Conservation (phyloP, 2,329 filamentous ascomycete genomes). For the Dryadomyces quercus-mongolicae region DNA sequence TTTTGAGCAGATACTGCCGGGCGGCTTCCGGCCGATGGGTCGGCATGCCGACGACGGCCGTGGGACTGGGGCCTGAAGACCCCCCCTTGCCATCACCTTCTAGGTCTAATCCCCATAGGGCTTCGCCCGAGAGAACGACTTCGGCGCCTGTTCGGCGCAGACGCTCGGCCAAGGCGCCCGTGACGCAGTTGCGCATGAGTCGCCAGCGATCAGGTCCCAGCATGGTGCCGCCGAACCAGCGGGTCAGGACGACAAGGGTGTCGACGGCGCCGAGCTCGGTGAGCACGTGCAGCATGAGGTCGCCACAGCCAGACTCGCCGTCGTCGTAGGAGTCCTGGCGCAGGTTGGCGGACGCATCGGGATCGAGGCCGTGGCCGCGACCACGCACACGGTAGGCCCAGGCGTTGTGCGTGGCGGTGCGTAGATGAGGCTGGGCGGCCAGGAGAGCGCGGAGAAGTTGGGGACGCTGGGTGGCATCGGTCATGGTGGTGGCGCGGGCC, state of each 20-base stretch:
- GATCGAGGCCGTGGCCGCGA: constrained; percentile 8
- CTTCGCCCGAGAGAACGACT: constrained; percentile 33
- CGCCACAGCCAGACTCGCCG: constrained; percentile 47
- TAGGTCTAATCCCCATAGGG: constrained; percentile 48
- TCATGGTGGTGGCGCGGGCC: constrained; percentile 35
- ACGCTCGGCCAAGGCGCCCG: constrained; percentile 40
- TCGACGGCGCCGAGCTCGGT: constrained; percentile 37
- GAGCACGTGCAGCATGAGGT: constrained; percentile 42
- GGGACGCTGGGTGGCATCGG: constrained; percentile 26
- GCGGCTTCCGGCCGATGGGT: constrained; percentile 66
- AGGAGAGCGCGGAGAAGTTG: constrained; percentile 35
- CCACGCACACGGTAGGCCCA: constrained; percentile 35
- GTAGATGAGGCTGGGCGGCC: constrained; percentile 33
- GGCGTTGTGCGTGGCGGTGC: constrained; percentile 44
- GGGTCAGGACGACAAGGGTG: constrained; percentile 44
- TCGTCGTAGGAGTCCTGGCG: constrained; percentile 44
- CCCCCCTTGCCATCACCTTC: constrained; percentile 25
- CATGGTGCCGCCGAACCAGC: constrained; percentile 52
- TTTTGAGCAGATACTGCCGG: constrained; percentile 41
- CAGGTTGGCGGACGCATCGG: constrained; percentile 20
- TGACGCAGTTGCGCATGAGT: constrained; percentile 45
- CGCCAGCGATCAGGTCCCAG: constrained; percentile 51
- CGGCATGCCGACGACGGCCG: constrained; percentile 43
- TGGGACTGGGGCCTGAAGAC: constrained; percentile 13
- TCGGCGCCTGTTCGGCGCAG: constrained; percentile 29